phyloP scores from a whole-genome alignment of 805 yeast species.

The Debaryomyces hansenii region DNA sequence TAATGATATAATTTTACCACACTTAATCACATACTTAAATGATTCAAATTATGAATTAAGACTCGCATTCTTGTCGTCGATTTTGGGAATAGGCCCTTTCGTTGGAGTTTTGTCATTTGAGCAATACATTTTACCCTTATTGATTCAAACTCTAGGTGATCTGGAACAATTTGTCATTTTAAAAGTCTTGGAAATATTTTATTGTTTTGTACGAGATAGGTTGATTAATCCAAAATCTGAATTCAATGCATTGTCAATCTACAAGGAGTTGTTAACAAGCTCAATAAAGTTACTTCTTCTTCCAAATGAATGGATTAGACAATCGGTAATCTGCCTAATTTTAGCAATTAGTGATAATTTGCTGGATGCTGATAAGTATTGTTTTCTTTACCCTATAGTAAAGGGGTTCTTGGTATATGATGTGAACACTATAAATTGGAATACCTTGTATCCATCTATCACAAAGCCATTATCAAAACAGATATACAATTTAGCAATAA shows the following conservation, averaged over 20 bases:
- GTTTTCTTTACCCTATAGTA: slow-evolving; percentile 79
- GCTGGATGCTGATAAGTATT: slow-evolving; percentile 75
- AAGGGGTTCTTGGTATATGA: slow-evolving; percentile 78
- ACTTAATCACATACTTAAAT: slow-evolving; percentile 86
- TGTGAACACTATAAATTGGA: slow-evolving; percentile 64
- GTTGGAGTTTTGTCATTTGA: slow-evolving; percentile 83
- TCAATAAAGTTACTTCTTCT: slow-evolving; percentile 65
- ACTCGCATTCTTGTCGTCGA: slow-evolving; percentile 67
- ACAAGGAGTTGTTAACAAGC: slow-evolving; percentile 32
- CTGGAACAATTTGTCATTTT: slow-evolving; percentile 80
- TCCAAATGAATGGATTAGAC: slow-evolving; percentile 85
- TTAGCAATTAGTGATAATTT: slow-evolving; percentile 62
- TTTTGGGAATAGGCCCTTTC: slow-evolving; percentile 72
- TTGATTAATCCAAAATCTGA: slow-evolving; percentile 35
- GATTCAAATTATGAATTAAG: slow-evolving; percentile 70
- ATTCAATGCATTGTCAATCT: slow-evolving; percentile 39
- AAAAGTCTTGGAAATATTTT: slow-evolving; percentile 53
- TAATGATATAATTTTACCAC: slow-evolving; percentile 85
- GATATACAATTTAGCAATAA: slow-evolving; percentile 59
- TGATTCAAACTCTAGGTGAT: slow-evolving; percentile 81
- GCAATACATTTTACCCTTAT: slow-evolving; percentile 81
- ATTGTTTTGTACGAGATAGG: slow-evolving; percentile 27
- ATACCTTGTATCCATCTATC: slow-evolving; percentile 63
- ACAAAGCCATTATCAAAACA: slow-evolving; percentile 66
- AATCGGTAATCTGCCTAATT: slow-evolving; percentile 61